Base-by-base conservation (phyloP, 2,329 filamentous ascomycete species). In the Paracorniculantispora psalliotae region DNA sequence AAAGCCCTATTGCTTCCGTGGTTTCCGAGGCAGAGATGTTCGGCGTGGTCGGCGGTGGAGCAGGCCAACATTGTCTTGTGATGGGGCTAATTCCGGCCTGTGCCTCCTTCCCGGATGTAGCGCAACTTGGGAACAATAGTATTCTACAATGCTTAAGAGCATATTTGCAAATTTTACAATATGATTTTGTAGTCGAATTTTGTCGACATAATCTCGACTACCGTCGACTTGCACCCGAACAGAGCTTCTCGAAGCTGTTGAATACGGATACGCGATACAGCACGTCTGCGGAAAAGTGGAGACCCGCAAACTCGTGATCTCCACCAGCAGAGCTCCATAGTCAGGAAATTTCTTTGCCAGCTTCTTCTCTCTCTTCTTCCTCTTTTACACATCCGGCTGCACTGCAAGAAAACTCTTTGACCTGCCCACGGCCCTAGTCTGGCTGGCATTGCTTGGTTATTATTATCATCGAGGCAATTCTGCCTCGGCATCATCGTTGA, bases 221-320 rank as follows among this genome's bases (percentile, higher is more conserved):
- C n/a, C n/a, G n/a, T n/a, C n/a, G n/a, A n/a, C n/a, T n/a, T n/a
- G n/a, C n/a, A n/a, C n/a, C n/a, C n/a, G n/a, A n/a, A n/a, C n/a
- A n/a, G n/a, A n/a, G n/a, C n/a, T n/a, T n/a, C n/a, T n/a, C n/a
- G n/a, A n/a, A n/a, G n/a, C n/a, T n/a, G n/a, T n/a, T 30, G 43
- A 35, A 54, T 54, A 46, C 37, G 43, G 25, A 35, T 50, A 46
- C 47, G 55, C 37, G 10, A 26, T 28, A n/a, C 17, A 15, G 26
- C 21, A 26, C 46, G n/a, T 48, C 2, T 30, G 15, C 9, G 8
- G 25, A 59, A 59, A 59, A 44, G 51, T 56, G 58, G 58, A 15
- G 21, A 53, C 26, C 19, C 12, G 17, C 25, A 59, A 49, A 49
- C 51, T 28, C 58, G 46, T 59, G 44, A 59, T 59, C 50, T 50